Base-by-base conservation (phyloP, 1,284 basidiomycete species). In the Apiotrichum siamense region DNA sequence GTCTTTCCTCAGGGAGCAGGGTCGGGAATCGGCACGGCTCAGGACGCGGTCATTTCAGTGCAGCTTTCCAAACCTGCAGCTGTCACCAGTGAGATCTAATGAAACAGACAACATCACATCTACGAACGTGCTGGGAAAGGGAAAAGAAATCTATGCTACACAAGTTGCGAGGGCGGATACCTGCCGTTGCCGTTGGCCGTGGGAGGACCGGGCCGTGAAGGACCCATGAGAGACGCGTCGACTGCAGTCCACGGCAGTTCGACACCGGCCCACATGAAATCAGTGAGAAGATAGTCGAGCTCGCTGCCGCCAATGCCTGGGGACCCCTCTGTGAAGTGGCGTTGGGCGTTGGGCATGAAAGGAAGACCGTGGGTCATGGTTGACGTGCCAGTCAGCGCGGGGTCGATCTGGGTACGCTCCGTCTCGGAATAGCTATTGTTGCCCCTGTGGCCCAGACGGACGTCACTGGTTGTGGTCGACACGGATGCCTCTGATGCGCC, bases 211-310 rank as follows among this genome's bases (percentile, higher is more conserved):
- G 13, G n/a, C n/a, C n/a, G n/a, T n/a, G n/a, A n/a, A n/a, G n/a
- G 36, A 24, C 38, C 38, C 38, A 25, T 40, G 20, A 51, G 43
- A 2, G 49, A 47, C 2, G 54, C 43, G 27, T 60, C 58, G 23
- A 58, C 49, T 13, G 46, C 49, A 9, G 47, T 39, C 58, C 58
- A 60, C 10, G 53, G 52, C 23, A 51, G 39, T 26, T 59, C 61
- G 20, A 60, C 29, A 13, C 62, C 63, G 7, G 54, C 57, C 64
- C 64, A 65, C 4, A 58, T 55, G 43, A 62, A 65, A 48, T 62
- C 60, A 24, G 52, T 52, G 24, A 65, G 48, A 12, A 65, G 44
- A 26, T 60, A 52, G 44, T 65, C 64, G 37, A 65, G 53, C 42
- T 65, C 64, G 23, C 48, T 52, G 10, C 52, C 44, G 11, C 43